phyloP scores from a whole-genome alignment of 2,329 filamentous ascomycete genomes.

The Acrocalymma vagum region DNA sequence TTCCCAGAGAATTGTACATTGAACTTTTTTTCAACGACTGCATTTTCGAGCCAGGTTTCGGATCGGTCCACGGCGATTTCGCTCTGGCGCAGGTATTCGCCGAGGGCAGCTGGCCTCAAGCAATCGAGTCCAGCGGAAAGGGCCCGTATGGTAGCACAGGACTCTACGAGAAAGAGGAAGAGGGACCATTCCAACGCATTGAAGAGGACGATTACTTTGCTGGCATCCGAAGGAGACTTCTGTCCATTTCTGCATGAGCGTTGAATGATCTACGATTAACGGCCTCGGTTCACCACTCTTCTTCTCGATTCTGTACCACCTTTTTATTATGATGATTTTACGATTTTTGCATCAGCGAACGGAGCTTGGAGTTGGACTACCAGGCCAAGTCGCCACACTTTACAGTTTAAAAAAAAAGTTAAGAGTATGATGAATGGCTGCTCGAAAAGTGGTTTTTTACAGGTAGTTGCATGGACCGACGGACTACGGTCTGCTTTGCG shows the following conservation, averaged over 20 bases:
- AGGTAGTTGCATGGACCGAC: conserved; percentile 22
- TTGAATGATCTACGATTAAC: conserved; percentile 22
- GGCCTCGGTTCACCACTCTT: conserved; percentile 26
- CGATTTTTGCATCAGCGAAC: conserved; percentile 37
- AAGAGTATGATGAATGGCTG: conserved; percentile 10
- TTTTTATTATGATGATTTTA: conserved; percentile 26
- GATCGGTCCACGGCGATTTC: conserved; percentile 59
- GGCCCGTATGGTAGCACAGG: conserved; percentile 60
- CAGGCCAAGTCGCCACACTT: conserved; percentile 36
- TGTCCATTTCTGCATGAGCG: conserved; percentile 47
- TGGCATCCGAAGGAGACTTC: conserved; percentile 44
- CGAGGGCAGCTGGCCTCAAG: conserved; percentile 51
- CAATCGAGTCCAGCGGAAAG: conserved; percentile 50
- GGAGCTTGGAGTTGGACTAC: conserved; percentile 44
- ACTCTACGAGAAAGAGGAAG: conserved; percentile 58
- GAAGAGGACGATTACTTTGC: conserved; percentile 49
- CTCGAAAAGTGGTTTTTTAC: conserved; percentile 17
- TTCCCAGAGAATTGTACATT: conserved; percentile 51
- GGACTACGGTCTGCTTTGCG: conserved; percentile 12
- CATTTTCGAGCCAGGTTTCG: conserved; percentile 59
- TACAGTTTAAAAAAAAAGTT: conserved; percentile 28
- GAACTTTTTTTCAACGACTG: conserved; percentile 62
- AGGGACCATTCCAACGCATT: conserved; percentile 50
- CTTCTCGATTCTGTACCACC: too few species aligned
- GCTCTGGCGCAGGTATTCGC: conserved; percentile 52